Conservation (phyloP, 306 rosid species). For the Cajanus cajan region DNA sequence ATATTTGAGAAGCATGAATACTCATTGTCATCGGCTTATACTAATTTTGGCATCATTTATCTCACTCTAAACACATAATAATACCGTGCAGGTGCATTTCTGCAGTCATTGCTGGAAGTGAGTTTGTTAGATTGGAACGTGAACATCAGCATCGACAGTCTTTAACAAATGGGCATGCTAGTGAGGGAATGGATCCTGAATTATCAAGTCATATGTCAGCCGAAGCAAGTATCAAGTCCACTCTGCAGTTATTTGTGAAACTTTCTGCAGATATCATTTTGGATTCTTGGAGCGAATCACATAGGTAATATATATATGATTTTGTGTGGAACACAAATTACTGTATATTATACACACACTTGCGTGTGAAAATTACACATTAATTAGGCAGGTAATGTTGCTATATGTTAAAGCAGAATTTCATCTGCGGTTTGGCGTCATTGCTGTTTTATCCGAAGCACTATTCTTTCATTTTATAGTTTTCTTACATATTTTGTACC, state of each 20-base stretch:
- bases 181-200: conserved; percentile 59
- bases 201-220: conserved; percentile 60
- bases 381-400: neutral
- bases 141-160: conserved; percentile 70
- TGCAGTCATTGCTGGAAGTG: conserved; percentile 93
- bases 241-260: conserved; percentile 88
- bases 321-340: neutral
- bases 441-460: conserved; percentile 16
- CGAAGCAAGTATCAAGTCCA: conserved; percentile 82
- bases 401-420: neutral
- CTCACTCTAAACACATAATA: conserved; percentile 25
- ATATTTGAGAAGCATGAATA: conserved; percentile 12
- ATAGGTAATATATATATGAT: conserved; percentile 45
- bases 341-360: neutral
- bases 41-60: neutral
- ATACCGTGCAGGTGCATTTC: conserved; percentile 76
- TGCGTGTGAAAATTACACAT: neutral
- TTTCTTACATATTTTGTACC: conserved; percentile 22
- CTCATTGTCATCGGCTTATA: neutral
- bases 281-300: conserved; percentile 85
- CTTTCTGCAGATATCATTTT: conserved; percentile 74
- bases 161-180: conserved; percentile 67
- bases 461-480: too few species aligned
- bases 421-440: neutral
- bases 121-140: conserved; percentile 85